These are phyloP conservation scores for Sequoiadendron giganteum DNA, from an alignment of 75 land plant species.

Conservation along the genomic window DNA sequence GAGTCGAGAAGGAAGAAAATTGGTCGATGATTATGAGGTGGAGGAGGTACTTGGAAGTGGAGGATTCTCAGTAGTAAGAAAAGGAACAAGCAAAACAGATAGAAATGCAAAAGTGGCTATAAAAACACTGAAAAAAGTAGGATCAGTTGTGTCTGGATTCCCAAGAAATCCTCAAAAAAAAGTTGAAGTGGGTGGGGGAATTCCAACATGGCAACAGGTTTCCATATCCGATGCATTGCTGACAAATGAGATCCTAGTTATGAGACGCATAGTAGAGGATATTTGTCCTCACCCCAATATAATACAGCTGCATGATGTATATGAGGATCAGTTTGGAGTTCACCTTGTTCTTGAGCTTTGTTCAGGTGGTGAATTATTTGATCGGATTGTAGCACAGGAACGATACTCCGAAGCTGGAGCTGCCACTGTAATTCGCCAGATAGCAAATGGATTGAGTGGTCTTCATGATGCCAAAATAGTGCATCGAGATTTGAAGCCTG, in stretches of 20 bases:
- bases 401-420: constrained; percentile 47
- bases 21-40: constrained; percentile 52
- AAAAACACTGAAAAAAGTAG: constrained; percentile 54
- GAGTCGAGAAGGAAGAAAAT: constrained; percentile 27
- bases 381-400: constrained; percentile 41
- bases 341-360: constrained; percentile 74
- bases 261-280: constrained; percentile 52
- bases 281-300: constrained; percentile 66
- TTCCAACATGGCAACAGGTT: constrained; percentile 27
- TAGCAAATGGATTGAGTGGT: constrained; percentile 47
- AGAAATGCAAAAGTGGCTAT: constrained; percentile 46
- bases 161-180: neutral
- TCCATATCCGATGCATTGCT: constrained; percentile 63
- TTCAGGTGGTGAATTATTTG: constrained; percentile 75
- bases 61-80: constrained; percentile 68
- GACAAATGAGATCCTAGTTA: constrained; percentile 68
- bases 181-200: neutral
- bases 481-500: constrained; percentile 71
- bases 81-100: constrained; percentile 34
- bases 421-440: constrained; percentile 45
- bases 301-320: constrained; percentile 59
- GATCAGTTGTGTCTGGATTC: constrained; percentile 10
- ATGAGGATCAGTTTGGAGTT: constrained; percentile 55
- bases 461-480: constrained; percentile 54
- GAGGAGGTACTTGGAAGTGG: constrained; percentile 54